These are phyloP conservation scores for Wallacemonas sp. DNA, from an alignment of 208 protist species.

Conservation along the genomic window DNA sequence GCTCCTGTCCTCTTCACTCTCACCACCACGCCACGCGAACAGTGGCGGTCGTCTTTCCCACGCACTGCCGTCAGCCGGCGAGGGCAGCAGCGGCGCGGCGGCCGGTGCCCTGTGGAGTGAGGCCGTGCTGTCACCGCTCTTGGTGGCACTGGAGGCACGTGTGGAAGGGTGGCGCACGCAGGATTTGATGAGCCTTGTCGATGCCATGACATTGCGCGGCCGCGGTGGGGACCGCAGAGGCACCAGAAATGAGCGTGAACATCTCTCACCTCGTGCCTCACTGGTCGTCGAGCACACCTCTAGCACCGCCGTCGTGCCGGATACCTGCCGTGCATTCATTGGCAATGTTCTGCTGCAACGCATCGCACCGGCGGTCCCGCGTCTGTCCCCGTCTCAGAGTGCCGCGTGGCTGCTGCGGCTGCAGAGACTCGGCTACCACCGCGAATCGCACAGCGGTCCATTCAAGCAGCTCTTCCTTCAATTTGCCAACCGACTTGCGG, in stretches of 20 bases:
- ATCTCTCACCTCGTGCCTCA: neutral
- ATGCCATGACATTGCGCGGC: slow-evolving; percentile 40
- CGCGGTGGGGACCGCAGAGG: neutral
- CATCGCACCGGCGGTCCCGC: slow-evolving; percentile 9
- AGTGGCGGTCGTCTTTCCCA: no score
- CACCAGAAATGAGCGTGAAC: no score
- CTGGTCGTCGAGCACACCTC: neutral
- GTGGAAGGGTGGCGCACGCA: slow-evolving; percentile 41
- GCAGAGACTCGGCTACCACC: slow-evolving; percentile 16
- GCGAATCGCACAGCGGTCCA: slow-evolving; percentile 16
- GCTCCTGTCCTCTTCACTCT: slow-evolving; percentile 12
- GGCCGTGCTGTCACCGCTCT: slow-evolving; percentile 15
- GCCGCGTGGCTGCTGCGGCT: slow-evolving; percentile 54
- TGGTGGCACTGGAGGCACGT: slow-evolving; percentile 30
- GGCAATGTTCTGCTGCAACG: slow-evolving; percentile 14
- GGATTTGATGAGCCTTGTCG: slow-evolving; percentile 50
- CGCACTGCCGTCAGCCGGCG: neutral
- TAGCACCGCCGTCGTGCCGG: slow-evolving; percentile 4
- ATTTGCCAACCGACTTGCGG: slow-evolving; percentile 22
- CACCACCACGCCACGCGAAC: no score
- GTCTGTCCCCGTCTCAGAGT: slow-evolving; percentile 43
- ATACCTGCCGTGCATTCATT: slow-evolving; percentile 22
- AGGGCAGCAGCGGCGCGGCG: neutral
- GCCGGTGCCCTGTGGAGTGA: slow-evolving; percentile 12
- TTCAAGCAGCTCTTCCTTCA: slow-evolving; percentile 21